phyloP scores from a whole-genome alignment of 768 basidiomycete genomes.

The Tubosaeta sp. region DNA sequence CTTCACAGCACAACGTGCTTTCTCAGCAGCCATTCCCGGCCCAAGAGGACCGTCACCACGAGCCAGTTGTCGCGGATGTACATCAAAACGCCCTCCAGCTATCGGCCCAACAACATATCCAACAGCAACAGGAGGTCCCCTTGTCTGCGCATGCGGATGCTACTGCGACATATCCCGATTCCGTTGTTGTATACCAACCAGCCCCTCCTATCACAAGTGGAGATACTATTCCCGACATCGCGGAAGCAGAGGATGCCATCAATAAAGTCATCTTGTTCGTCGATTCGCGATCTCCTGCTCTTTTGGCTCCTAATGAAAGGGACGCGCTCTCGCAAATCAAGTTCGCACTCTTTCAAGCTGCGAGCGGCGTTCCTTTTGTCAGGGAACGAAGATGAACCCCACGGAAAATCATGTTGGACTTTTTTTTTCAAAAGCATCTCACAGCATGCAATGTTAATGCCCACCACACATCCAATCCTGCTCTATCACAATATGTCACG shows the following conservation, averaged over 20 bases:
- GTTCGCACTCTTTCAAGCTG: slow-evolving; percentile 49
- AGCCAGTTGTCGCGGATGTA: slow-evolving; percentile 23
- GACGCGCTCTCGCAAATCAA: slow-evolving; percentile 45
- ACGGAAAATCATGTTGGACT: background rate
- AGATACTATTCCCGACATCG: slow-evolving; percentile 35
- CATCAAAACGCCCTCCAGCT: slow-evolving; percentile 28
- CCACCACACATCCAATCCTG: slow-evolving; percentile 6
- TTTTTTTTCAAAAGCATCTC: slow-evolving; percentile 17
- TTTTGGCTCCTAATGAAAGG: slow-evolving; percentile 35
- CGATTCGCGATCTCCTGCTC: slow-evolving; percentile 35
- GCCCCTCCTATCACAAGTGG: slow-evolving; percentile 31
- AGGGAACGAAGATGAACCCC: slow-evolving; percentile 27
- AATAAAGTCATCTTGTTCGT: slow-evolving; percentile 52
- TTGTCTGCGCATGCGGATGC: slow-evolving; percentile 24
- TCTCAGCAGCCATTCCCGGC: slow-evolving; percentile 29
- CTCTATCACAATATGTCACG: slow-evolving; percentile 9
- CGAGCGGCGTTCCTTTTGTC: slow-evolving; percentile 34
- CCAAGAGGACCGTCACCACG: slow-evolving; percentile 25
- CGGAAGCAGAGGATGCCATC: slow-evolving; percentile 51
- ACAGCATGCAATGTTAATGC: slow-evolving; percentile 12
- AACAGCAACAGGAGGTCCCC: slow-evolving; percentile 27
- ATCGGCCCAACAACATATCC: slow-evolving; percentile 28
- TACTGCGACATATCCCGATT: slow-evolving; percentile 22
- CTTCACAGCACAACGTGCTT: slow-evolving; percentile 27
- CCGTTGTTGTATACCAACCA: slow-evolving; percentile 32